Evolutionary conservation across 192 early-diverging fungal species (phyloP), one percentile per base, ranked within the genome.

Genomic region (Helicostylum pulchrum): DNA sequence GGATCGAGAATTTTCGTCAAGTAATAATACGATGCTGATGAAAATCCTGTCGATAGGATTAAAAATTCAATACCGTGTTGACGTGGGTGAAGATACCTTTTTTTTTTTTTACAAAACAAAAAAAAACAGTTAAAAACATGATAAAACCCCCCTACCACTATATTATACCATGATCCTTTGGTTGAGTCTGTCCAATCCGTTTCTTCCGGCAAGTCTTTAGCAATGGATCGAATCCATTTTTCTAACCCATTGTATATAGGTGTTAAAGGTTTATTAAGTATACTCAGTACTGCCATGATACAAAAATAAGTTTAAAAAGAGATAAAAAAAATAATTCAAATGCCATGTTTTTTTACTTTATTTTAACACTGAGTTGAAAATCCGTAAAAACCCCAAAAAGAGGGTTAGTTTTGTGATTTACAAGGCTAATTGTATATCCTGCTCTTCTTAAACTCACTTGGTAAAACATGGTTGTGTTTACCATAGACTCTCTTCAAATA

Each of bases 11-110:
- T 58, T 20, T 31, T 43, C n/a, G 61, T 60, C 45, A 74, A 74
- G 59, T 67, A 80, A 69, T 56, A 70, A 53, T 43, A 68, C 56
- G 67, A 63, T 42, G 49, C 72, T 36, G 45, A 6, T 42, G 50
- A 72, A 78, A 77, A 81, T 60, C 67, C 55, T 39, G 65, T 65
- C 50, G 62, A 71, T 39, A 61, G 77, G 23, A 75, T 56, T 10
- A 79, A 12, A 9, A 83, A 68, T 45, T 83, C 81, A 43, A 76
- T 67, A 1, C 60, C 77, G 49, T 83, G 81, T n/a, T 75, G 79
- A 19, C 71, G 66, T 26, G 81, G 81, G 4, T 72, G 72, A 43
- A 83, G 65, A 43, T 78, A 83, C 81, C 81, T 77, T 34, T 31
- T 39, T 61, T 45, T 43, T 36, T 15, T 36, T 26, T 34, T 55